Base-by-base conservation (phyloP, 768 basidiomycete species). In the Cubamyces sp. region DNA sequence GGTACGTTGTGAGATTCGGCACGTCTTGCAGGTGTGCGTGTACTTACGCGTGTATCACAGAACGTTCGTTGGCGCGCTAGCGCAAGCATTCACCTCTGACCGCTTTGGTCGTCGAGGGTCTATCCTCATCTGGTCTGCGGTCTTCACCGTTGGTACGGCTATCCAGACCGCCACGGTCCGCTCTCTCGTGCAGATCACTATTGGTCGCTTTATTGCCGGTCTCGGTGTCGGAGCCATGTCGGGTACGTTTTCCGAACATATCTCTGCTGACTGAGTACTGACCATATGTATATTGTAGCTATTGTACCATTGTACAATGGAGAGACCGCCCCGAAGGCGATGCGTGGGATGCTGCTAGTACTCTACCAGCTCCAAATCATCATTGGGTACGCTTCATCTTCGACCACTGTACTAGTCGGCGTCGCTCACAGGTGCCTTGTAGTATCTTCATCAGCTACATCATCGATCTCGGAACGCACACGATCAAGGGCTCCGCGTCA, bases 281-380 rank as follows among this genome's bases (percentile, higher is more conserved):
- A 55, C 16, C 14, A 23, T 39, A n/a, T 26, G 19, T 18, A 16
- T 7, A 3, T n/a, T 39, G 2, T 60, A 67, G 72, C 65, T 46
- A 69, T 68, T 62, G 73, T 70, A 6, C 75, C 73, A 11, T 64
- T 92, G 7, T 92, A 91, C 71, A 90, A 88, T 64, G 90, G 90
- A 41, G 90, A 92, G 74, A 88, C 89, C 0, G 84, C 90, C 0
- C 91, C 91, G 0, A 90, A 90, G 69, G 80, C 84, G 0, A 79
- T 92, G 59, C 83, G 91, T 69, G 91, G 90, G 8, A 83, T 87
- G 19, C 84, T 79, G 11, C 75, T 93, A 28, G 88, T 89, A 1
- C 75, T 92, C 18, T 92, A 92, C 68, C 90, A 92, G 69, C 76
- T 91, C 14, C 88, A 90, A 71, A 90, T 92, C 64, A 89, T 90